Percentiles rank a stretch among this genome's conserved stretches.
Evolutionary conservation across 2,329 filamentous ascomycete genomes (phyloP).

Genomic region (Colletotrichum horii): DNA sequence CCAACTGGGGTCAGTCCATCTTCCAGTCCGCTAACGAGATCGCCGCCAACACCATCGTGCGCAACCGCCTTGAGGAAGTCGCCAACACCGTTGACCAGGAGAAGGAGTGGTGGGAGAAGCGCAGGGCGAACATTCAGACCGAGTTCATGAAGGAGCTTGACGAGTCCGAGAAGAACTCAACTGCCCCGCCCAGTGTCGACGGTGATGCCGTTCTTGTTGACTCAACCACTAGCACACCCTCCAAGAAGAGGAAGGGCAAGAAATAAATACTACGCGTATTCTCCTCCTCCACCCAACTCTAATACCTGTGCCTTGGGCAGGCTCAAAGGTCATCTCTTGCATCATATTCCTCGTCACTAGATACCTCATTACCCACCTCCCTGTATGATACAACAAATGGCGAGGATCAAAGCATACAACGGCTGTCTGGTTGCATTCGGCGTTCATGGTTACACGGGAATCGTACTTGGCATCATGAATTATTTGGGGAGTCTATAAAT

Average conservation of each 20-base stretch:
- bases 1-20: conserved; percentile 91
- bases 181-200: conserved; percentile 63
- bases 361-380: conserved; percentile 5
- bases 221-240: conserved; percentile 45
- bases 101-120: conserved; percentile 92
- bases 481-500: not conserved
- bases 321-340: not conserved
- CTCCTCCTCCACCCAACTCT: not conserved
- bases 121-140: conserved; percentile 72
- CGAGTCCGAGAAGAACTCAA: conserved; percentile 56
- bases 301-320: not conserved
- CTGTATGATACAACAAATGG: conserved; percentile 2
- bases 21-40: conserved; percentile 99
- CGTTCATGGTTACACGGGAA: not conserved
- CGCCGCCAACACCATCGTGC: conserved; percentile 79
- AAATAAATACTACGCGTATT: conserved; percentile 45
- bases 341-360: not conserved
- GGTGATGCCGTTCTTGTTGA: conserved; percentile 84
- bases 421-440: conserved; percentile 7
- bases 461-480: conserved; percentile 5
- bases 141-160: conserved; percentile 88
- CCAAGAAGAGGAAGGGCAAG: conserved; percentile 71
- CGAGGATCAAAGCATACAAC: conserved; percentile 11
- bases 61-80: conserved; percentile 76
- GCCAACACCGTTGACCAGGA: conserved; percentile 74